Percentiles rank a stretch among this genome's conserved stretches.
phyloP scores from a whole-genome alignment of 805 yeast genomes.

The Schwanniomyces pseudopolymorphus region DNA sequence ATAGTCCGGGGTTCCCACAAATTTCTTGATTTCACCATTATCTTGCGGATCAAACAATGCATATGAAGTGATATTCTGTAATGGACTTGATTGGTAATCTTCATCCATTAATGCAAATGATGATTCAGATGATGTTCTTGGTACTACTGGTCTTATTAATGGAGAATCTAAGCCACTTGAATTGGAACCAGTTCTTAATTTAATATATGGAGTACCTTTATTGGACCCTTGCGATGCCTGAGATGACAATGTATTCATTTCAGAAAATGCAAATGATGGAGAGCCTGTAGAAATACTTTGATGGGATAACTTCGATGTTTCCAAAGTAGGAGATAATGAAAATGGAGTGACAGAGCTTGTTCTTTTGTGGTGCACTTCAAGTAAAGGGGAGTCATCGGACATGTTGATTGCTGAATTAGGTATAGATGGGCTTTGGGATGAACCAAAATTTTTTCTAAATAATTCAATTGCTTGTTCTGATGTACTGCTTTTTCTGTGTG shows the following conservation, averaged over 20 bases:
- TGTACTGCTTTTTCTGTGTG: slow-evolving; percentile 41
- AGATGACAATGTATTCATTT: slow-evolving; percentile 3
- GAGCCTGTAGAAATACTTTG: slow-evolving; percentile 7
- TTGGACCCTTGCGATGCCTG: slow-evolving; percentile 1
- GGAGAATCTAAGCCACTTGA: slow-evolving; percentile 51
- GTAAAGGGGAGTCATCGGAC: slow-evolving; percentile 23
- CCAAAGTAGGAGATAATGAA: slow-evolving; percentile 41
- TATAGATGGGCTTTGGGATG: slow-evolving; percentile 26
- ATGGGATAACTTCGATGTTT: slow-evolving; percentile 18
- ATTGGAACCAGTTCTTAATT: slow-evolving; percentile 24
- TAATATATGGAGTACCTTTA: slow-evolving; percentile 6
- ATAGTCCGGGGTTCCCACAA: slow-evolving; percentile 98
- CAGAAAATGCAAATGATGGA: slow-evolving; percentile 13
- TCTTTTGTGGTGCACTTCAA: slow-evolving; percentile 29
- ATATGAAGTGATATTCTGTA: slow-evolving; percentile 32
- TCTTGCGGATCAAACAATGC: slow-evolving; percentile 77
- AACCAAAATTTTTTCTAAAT: slow-evolving; percentile 29
- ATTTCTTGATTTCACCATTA: slow-evolving; percentile 52
- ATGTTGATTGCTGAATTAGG: slow-evolving; percentile 12
- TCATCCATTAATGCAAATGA: slow-evolving; percentile 58
- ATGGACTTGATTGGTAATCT: slow-evolving; percentile 36
- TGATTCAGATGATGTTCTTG: slow-evolving; percentile 53
- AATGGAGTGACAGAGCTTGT: slow-evolving; percentile 46
- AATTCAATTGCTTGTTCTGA: slow-evolving; percentile 43
- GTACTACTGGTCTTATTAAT: slow-evolving; percentile 44